Conservation (phyloP, 2,329 filamentous ascomycete species). For the Rachicladosporium sp. region DNA sequence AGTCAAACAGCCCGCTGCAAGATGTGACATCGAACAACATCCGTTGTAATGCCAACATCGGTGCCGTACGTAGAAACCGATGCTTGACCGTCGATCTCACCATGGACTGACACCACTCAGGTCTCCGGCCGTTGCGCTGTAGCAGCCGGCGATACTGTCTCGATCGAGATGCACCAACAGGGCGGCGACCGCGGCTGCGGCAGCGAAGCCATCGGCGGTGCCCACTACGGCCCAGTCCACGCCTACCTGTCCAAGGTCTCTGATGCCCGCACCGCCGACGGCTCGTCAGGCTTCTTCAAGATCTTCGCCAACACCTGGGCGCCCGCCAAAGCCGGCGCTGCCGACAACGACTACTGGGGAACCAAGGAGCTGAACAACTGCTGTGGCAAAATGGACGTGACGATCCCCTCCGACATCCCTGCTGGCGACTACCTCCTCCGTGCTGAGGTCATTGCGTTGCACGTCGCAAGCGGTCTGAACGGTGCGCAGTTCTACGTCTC, state of each 20-base stretch:
- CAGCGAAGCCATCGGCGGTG: conserved; percentile 41
- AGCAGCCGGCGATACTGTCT: conserved; percentile 32
- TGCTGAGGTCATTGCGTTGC: conserved; percentile 42
- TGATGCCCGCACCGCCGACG: conserved; percentile 32
- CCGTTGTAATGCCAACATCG: conserved; percentile 31
- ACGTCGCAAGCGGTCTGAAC: conserved; percentile 36
- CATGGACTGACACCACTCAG: conserved; percentile 3
- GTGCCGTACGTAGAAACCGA: background rate
- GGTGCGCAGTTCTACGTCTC: conserved; percentile 31
- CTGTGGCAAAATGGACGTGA: conserved; percentile 22
- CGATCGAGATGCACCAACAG: conserved; percentile 48
- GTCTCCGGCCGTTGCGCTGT: conserved; percentile 33
- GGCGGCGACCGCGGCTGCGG: conserved; percentile 35
- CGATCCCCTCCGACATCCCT: conserved; percentile 38
- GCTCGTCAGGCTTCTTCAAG: conserved; percentile 37
- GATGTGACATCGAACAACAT: conserved; percentile 37
- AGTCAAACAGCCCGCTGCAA: conserved; percentile 40
- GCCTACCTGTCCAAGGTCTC: conserved; percentile 26
- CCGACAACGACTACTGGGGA: conserved; percentile 34
- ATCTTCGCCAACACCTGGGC: conserved; percentile 39
- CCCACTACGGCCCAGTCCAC: conserved; percentile 41
- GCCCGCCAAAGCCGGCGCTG: conserved; percentile 13
- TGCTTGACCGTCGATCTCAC: conserved; percentile 8
- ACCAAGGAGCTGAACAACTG: conserved; percentile 28
- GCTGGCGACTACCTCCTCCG: conserved; percentile 44